phyloP scores from a whole-genome alignment of 345 rosid species.

The Carallia pectinifolia region DNA sequence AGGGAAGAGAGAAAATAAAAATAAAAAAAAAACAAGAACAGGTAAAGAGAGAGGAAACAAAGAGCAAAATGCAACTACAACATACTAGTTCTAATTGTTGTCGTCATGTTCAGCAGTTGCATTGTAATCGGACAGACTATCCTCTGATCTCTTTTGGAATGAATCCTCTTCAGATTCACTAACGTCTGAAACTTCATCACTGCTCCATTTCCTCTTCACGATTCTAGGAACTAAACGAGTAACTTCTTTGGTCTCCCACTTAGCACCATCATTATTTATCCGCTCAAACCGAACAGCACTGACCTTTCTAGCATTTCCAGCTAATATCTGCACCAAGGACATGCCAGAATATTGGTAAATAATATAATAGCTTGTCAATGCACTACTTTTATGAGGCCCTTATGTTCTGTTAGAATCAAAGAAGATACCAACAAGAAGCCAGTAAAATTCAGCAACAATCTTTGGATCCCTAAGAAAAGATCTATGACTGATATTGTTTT shows the following conservation, averaged over 20 bases:
- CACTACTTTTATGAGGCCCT: background rate
- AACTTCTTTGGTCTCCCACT: constrained; percentile 59
- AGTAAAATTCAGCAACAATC: background rate
- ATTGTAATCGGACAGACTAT: constrained; percentile 43
- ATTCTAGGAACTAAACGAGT: constrained; percentile 70
- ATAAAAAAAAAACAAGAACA: too few relatives aligned
- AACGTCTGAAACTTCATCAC: constrained; percentile 47
- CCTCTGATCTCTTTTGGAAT: constrained; percentile 35
- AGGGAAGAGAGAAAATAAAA: background rate
- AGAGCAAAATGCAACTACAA: constrained; percentile 27
- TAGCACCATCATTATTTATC: constrained; percentile 50
- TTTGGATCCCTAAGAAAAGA: background rate
- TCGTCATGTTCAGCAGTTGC: constrained; percentile 47
- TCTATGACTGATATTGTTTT: background rate
- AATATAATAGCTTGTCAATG: constrained; percentile 9
- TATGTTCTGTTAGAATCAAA: constrained; percentile 1
- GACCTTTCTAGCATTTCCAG: constrained; percentile 97
- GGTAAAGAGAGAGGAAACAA: background rate
- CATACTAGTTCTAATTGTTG: constrained; percentile 23
- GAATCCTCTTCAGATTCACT: constrained; percentile 36
- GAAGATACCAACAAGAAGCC: background rate
- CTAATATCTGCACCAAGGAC: constrained; percentile 62
- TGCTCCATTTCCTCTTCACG: constrained; percentile 74
- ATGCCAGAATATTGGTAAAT: constrained; percentile 4
- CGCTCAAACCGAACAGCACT: constrained; percentile 84